phyloP scores from a whole-genome alignment of 2,329 filamentous ascomycete species.

The Trichoderma guizhouense region DNA sequence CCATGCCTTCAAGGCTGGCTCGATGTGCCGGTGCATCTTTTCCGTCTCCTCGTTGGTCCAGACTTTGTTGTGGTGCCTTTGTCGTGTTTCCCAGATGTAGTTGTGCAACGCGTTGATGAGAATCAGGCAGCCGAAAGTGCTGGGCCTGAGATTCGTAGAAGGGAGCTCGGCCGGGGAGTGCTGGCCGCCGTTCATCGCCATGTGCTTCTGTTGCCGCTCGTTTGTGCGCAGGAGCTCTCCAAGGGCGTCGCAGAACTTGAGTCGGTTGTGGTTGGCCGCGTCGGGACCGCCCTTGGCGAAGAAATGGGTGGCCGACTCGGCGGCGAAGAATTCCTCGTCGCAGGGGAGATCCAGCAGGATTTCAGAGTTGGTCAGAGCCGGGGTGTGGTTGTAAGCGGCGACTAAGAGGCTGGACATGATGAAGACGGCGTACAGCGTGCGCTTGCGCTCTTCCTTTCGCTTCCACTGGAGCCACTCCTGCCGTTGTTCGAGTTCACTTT shows the following conservation, averaged over 20 bases:
- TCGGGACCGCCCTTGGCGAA: conserved; percentile 69
- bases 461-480: conserved; percentile 81
- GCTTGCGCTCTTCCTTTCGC: conserved; percentile 81
- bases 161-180: conserved; percentile 40
- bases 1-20: conserved; percentile 91
- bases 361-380: conserved; percentile 89
- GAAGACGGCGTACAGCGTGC: conserved; percentile 88
- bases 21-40: conserved; percentile 92
- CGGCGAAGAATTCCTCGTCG: conserved; percentile 86
- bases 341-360: conserved; percentile 86
- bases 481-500: conserved; percentile 51
- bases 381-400: conserved; percentile 88
- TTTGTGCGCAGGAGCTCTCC: conserved; percentile 77
- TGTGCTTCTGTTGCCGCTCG: conserved; percentile 55
- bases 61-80: conserved; percentile 79
- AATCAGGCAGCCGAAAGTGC: conserved; percentile 87
- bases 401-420: conserved; percentile 87
- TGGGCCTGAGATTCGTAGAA: conserved; percentile 68
- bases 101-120: conserved; percentile 95
- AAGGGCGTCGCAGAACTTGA: conserved; percentile 79
- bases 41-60: conserved; percentile 94
- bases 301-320: conserved; percentile 80
- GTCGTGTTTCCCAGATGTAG: conserved; percentile 96
- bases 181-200: conserved; percentile 9
- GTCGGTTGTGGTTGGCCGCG: conserved; percentile 64